Base-by-base conservation (phyloP, 805 yeast genomes). In the Pichia cabralensis region DNA sequence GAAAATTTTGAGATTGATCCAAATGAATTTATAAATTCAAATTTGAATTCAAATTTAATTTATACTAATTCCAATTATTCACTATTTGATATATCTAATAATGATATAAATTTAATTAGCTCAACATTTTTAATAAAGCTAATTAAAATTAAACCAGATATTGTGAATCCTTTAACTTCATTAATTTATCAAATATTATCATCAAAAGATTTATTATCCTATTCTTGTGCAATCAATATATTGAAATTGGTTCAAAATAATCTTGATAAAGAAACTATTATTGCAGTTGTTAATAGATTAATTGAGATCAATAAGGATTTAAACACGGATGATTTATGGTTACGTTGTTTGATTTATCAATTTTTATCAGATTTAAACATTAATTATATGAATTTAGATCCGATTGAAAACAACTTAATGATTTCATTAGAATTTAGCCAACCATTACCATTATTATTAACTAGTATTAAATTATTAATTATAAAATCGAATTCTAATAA, bases 1-100 rank as follows among this genome's bases (percentile, higher is more conserved):
- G 94, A 82, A 44, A 57, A 72, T 5, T 88, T 82, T 59, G 94
- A 85, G 42, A 75, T 70, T 41, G 96, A 88, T 47, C 96, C 96
- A 4, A 80, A 74, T 36, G 96, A 86, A 52, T 92, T 84, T 53
- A 75, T 89, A 36, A 82, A 84, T 54, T 25, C 26, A 14, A 14
- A 14, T 14, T 14, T 25, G 15, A n/a, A n/a, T n/a, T n/a, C n/a
- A n/a, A n/a, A n/a, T n/a, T n/a, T n/a, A n/a, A n/a, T n/a, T n/a
- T n/a, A n/a, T n/a, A n/a, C n/a, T n/a, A n/a, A n/a, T n/a, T n/a
- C n/a, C n/a, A n/a, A n/a, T n/a, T n/a, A n/a, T n/a, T n/a, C n/a
- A n/a, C n/a, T n/a, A n/a, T n/a, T n/a, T n/a, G n/a, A n/a, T n/a
- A n/a, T n/a, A n/a, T n/a, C n/a, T n/a, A n/a, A n/a, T n/a, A n/a